A percentile compares a stretch with the other conserved stretches of the same genome.
Conservation (phyloP, 148 eudicot genomes). For the Rhododendron mucronatum region DNA sequence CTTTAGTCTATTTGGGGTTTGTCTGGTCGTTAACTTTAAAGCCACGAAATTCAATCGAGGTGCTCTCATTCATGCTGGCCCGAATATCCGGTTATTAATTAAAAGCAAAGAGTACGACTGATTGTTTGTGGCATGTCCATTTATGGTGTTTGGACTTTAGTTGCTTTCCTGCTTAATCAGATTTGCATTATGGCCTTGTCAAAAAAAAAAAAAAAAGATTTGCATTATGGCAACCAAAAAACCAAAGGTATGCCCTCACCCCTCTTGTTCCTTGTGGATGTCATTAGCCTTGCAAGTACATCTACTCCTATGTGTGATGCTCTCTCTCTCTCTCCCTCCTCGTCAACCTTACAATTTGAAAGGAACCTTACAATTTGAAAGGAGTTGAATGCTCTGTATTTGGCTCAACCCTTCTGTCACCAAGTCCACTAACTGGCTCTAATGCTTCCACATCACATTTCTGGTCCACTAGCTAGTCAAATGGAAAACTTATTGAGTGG, state of each 20-base stretch:
- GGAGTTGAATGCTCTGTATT: background rate
- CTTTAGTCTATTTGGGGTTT: too few relatives aligned
- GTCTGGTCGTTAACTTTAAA: too few relatives aligned
- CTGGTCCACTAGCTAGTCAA: background rate
- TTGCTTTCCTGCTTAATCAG: background rate
- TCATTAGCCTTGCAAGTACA: background rate
- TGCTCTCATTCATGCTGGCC: background rate
- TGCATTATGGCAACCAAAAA: background rate
- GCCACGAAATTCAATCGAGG: too few relatives aligned
- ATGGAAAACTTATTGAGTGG: background rate
- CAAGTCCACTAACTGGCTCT: background rate
- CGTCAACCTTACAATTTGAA: background rate
- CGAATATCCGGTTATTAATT: too few relatives aligned
- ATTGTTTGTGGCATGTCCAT: constrained; percentile 1
- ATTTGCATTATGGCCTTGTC: background rate
- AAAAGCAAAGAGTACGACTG: background rate
- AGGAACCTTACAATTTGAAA: background rate
- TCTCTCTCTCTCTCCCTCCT: background rate
- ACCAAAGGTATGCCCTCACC: background rate
- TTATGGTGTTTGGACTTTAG: constrained; percentile 1
- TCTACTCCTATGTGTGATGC: background rate
- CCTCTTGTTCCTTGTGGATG: background rate
- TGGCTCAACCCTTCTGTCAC: background rate
- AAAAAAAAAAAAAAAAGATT: too few relatives aligned
- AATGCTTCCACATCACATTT: background rate